Conservation (phyloP, 345 rosid species). For the Punica granatum region DNA sequence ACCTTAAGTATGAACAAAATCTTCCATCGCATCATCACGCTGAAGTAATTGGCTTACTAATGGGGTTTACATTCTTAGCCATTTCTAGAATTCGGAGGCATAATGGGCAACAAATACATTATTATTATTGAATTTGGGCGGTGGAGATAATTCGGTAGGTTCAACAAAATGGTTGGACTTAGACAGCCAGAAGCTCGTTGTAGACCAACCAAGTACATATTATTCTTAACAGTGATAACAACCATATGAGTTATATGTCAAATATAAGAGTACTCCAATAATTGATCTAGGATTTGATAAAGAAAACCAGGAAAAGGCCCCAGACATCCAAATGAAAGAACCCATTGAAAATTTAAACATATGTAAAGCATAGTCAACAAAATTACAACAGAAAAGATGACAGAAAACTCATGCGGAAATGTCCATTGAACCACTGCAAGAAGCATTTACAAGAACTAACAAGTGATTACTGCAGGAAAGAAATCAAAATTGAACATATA, state of each 20-base stretch:
- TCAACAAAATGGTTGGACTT: background rate
- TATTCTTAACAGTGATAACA: no score
- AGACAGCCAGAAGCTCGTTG: background rate
- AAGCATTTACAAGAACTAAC: background rate
- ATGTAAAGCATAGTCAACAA: background rate
- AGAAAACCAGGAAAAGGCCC: no score
- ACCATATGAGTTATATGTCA: background rate
- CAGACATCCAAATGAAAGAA: no score
- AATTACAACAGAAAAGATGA: background rate
- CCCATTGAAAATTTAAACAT: background rate
- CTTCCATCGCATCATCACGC: background rate
- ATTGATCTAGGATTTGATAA: no score
- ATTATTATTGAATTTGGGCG: background rate
- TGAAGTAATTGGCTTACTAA: background rate
- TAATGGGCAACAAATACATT: background rate
- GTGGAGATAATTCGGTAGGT: background rate
- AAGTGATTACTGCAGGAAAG: background rate
- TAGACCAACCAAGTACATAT: background rate
- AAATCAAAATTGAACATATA: conserved; percentile 13
- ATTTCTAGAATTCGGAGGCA: background rate
- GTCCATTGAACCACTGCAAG: background rate
- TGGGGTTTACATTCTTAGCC: background rate
- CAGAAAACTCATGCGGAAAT: background rate
- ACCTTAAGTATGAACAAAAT: background rate
- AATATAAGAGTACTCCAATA: background rate